Percentiles rank a stretch among this genome's conserved stretches.
Conservation (phyloP, 805 yeast genomes). For the Saturnispora zaruensis region DNA sequence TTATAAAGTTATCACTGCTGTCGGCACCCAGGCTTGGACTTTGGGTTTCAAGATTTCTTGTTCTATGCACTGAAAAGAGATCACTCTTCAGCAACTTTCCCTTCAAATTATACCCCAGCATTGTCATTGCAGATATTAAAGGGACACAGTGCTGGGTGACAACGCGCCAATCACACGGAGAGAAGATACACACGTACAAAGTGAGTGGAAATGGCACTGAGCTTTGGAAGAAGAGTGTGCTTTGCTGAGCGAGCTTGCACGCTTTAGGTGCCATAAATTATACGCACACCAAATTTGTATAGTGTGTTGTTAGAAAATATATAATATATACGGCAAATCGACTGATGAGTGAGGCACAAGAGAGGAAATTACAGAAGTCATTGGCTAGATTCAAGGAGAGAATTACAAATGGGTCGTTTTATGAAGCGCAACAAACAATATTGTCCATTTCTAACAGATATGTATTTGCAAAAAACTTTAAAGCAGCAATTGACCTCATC, state of each 20-base stretch:
- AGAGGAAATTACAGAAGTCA: conserved; percentile 46
- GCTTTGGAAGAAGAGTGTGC: background rate
- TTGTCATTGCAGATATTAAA: background rate
- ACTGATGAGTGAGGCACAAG: conserved; percentile 4
- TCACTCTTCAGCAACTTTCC: background rate
- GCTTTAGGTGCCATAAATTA: background rate
- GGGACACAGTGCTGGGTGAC: background rate
- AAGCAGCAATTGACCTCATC: conserved; percentile 65
- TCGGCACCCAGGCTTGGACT: conserved; percentile 19
- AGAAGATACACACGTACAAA: background rate
- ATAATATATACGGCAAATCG: background rate
- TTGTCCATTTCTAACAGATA: conserved; percentile 84
- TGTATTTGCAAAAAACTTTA: conserved; percentile 56
- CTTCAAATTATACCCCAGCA: background rate
- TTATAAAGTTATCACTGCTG: background rate
- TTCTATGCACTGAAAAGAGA: background rate
- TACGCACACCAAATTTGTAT: conserved; percentile 14
- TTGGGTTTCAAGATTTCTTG: conserved; percentile 17
- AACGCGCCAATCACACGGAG: background rate
- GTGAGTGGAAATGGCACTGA: background rate
- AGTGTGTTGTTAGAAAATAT: conserved; percentile 7
- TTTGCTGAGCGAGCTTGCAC: conserved; percentile 1
- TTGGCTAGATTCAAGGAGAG: conserved; percentile 56
- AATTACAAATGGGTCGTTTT: conserved; percentile 66
- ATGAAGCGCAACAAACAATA: conserved; percentile 94